Conservation (phyloP, 306 rosid genomes). For the Astragalus glycyphyllos region DNA sequence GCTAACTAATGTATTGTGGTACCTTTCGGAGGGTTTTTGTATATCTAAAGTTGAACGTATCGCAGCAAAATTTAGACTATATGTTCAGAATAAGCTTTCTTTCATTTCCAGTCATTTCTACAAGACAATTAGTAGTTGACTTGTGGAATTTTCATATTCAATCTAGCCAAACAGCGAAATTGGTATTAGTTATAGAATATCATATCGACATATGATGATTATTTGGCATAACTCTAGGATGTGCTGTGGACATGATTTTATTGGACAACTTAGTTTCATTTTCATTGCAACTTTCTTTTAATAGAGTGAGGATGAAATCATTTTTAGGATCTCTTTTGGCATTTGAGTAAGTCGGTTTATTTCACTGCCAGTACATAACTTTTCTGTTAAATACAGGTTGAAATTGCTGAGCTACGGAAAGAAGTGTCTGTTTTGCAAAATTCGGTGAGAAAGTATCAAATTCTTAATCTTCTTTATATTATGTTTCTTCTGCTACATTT, state of each 20-base stretch:
- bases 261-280: conserved; percentile 17
- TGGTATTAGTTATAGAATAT: conserved; percentile 26
- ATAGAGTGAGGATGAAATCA: neutral
- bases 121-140: neutral
- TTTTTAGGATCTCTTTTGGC: conserved; percentile 16
- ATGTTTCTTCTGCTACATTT: conserved; percentile 26
- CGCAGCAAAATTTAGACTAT: neutral
- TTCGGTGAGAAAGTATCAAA: conserved; percentile 62
- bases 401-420: conserved; percentile 57
- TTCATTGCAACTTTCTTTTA: conserved; percentile 12
- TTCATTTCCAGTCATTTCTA: neutral
- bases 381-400: conserved; percentile 65
- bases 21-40: neutral
- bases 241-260: conserved; percentile 10
- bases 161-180: conserved; percentile 18
- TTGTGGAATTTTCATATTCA: conserved; percentile 2
- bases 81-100: conserved; percentile 7
- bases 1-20: neutral
- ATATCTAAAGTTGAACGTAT: neutral
- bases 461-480: conserved; percentile 17
- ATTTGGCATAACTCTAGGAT: conserved; percentile 15
- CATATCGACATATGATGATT: neutral
- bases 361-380: conserved; percentile 33
- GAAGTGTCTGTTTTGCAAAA: conserved; percentile 55
- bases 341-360: conserved; percentile 29